phyloP scores from a whole-genome alignment of 2,329 filamentous ascomycete genomes.

The Epichloe elymi region DNA sequence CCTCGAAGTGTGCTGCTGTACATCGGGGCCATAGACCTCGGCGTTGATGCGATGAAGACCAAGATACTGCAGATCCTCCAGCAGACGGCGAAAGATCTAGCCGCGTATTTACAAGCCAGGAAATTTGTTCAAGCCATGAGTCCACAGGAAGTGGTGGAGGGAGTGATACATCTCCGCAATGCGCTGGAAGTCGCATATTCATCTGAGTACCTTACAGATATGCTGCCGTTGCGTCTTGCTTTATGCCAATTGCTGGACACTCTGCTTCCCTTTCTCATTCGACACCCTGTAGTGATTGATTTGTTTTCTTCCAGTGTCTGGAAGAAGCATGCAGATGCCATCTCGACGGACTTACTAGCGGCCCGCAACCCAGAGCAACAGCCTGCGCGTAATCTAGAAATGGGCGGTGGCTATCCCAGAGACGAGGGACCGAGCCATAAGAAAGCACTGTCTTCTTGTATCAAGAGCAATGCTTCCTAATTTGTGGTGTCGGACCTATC shows the following conservation, averaged over 20 bases:
- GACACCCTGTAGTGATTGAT: constrained; percentile 11
- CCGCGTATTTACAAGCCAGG: constrained; percentile 8
- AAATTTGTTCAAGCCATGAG: constrained; percentile 9
- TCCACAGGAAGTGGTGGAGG: constrained; percentile 9
- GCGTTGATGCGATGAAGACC: constrained; percentile 15
- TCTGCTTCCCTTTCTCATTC: constrained; percentile 12
- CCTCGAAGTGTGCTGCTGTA: constrained; percentile 22
- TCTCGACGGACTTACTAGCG: constrained; percentile 15
- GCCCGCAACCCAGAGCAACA: background rate
- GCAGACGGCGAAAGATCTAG: constrained; percentile 13
- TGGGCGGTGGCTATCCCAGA: background rate
- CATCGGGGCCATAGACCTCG: constrained; percentile 17
- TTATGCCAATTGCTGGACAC: constrained; percentile 19
- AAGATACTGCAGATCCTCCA: constrained; percentile 17
- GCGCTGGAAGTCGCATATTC: constrained; percentile 18
- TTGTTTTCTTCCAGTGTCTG: constrained; percentile 14
- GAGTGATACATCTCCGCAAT: constrained; percentile 15
- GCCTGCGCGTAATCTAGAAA: background rate
- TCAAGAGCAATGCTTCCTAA: background rate
- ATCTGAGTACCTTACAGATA: constrained; percentile 11
- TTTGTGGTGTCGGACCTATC: background rate
- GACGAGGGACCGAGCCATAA: background rate
- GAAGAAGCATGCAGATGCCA: constrained; percentile 12
- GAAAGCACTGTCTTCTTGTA: background rate
- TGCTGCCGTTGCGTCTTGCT: constrained; percentile 19